Conservation (phyloP, 2,329 filamentous ascomycete species). For the Dryadomyces quercus-mongolicae region DNA sequence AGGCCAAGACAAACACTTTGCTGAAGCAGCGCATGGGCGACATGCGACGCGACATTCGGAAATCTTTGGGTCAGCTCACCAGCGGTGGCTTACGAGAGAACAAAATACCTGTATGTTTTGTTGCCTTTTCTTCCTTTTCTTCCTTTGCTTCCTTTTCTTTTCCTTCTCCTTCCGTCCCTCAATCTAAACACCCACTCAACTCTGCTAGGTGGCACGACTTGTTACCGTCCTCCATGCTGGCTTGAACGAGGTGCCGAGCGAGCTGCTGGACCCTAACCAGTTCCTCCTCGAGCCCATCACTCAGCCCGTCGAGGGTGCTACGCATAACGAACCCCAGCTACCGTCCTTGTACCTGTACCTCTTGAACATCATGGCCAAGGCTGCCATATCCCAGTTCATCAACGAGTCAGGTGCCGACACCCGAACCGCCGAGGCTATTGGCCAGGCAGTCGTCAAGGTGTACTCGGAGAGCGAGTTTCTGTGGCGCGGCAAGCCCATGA, state of each 20-base stretch:
- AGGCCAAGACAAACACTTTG: slow-evolving; percentile 40
- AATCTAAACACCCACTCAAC: no score
- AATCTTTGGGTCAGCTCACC: slow-evolving; percentile 62
- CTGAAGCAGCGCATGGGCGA: slow-evolving; percentile 59
- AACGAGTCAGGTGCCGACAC: slow-evolving; percentile 47
- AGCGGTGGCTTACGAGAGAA: slow-evolving; percentile 29
- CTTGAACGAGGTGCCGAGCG: slow-evolving; percentile 34
- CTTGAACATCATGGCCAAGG: slow-evolving; percentile 59
- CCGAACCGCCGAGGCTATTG: slow-evolving; percentile 57
- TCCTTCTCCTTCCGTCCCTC: no score
- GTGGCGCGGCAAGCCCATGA: slow-evolving; percentile 53
- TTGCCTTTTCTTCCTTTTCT: neutral
- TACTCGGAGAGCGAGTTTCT: slow-evolving; percentile 53
- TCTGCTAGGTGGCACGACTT: slow-evolving; percentile 34
- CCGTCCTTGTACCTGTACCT: slow-evolving; percentile 58
- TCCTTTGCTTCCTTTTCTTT: neutral
- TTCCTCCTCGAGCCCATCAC: slow-evolving; percentile 31
- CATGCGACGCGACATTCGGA: slow-evolving; percentile 58
- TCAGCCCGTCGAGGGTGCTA: slow-evolving; percentile 26
- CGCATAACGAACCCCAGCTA: slow-evolving; percentile 31
- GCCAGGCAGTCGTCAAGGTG: slow-evolving; percentile 54
- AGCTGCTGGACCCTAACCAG: slow-evolving; percentile 36
- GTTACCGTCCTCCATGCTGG: slow-evolving; percentile 37
- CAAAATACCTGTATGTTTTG: slow-evolving; percentile 34
- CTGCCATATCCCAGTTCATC: slow-evolving; percentile 52